phyloP scores from a whole-genome alignment of 1,139 yeast species.

The Nadsonia commutata region DNA sequence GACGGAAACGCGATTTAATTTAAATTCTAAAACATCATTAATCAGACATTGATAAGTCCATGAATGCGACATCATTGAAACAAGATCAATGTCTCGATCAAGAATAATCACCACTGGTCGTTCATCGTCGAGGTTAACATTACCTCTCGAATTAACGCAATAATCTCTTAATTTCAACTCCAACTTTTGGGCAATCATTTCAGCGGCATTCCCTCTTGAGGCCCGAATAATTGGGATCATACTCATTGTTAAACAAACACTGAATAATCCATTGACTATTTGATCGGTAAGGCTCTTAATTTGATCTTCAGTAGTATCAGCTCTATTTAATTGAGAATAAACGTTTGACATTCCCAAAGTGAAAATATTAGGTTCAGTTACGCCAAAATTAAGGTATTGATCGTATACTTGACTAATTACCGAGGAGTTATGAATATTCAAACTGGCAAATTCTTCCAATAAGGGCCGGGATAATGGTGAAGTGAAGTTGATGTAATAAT shows the following conservation, averaged over 20 bases:
- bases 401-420: conserved; percentile 80
- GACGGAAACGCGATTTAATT: conserved; percentile 52
- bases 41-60: conserved; percentile 98
- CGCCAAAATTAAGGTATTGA: conserved; percentile 82
- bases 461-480: conserved; percentile 62
- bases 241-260: conserved; percentile 63
- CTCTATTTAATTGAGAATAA: conserved; percentile 56
- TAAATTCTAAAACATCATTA: conserved; percentile 70
- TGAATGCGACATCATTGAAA: conserved; percentile 90
- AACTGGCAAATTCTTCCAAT: conserved; percentile 77
- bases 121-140: conserved; percentile 24
- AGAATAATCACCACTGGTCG: conserved; percentile 67
- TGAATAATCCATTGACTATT: conserved; percentile 68
- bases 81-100: conserved; percentile 80
- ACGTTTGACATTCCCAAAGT: conserved; percentile 56
- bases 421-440: conserved; percentile 52
- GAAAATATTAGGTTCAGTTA: conserved; percentile 83
- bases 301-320: conserved; percentile 56
- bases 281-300: conserved; percentile 54
- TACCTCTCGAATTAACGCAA: conserved; percentile 48
- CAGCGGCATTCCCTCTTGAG: conserved; percentile 90
- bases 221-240: conserved; percentile 82
- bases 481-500: conserved; percentile 73
- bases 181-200: conserved; percentile 74
- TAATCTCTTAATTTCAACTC: conserved; percentile 76